Conservation (phyloP, 345 rosid species). For the Combretum micranthum region DNA sequence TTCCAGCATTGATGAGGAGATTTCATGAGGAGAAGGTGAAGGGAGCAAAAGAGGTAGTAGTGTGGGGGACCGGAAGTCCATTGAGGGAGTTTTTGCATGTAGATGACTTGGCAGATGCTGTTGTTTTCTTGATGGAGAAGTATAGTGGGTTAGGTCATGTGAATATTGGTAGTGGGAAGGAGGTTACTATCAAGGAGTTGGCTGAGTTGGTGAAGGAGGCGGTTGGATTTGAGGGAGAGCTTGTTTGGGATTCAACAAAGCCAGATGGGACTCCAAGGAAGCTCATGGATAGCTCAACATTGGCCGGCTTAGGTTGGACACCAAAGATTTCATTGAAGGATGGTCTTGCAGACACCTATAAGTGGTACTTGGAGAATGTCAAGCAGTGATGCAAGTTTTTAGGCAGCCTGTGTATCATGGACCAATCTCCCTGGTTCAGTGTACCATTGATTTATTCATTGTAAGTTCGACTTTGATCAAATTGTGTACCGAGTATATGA, state of each 20-base stretch:
- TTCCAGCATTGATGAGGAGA: conserved; percentile 88
- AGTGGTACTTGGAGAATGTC: conserved; percentile 83
- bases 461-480: no score
- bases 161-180: conserved; percentile 89
- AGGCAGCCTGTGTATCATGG: no score
- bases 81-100: conserved; percentile 94
- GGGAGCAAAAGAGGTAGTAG: conserved; percentile 75
- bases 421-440: no score
- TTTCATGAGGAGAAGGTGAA: conserved; percentile 77
- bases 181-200: conserved; percentile 83
- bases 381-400: conserved; percentile 16
- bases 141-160: conserved; percentile 76
- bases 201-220: conserved; percentile 91
- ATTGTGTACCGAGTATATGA: no score
- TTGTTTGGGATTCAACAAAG: conserved; percentile 77
- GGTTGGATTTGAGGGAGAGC: conserved; percentile 77
- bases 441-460: no score
- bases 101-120: conserved; percentile 89
- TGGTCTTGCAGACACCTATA: conserved; percentile 76
- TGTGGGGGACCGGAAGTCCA: conserved; percentile 95
- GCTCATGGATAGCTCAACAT: conserved; percentile 89
- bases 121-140: conserved; percentile 69
- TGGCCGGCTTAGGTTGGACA: conserved; percentile 68
- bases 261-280: conserved; percentile 96
- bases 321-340: conserved; percentile 66